These are phyloP conservation scores for Ascochyta pisi DNA, from an alignment of 2,329 filamentous ascomycete genomes.

Conservation along the genomic window DNA sequence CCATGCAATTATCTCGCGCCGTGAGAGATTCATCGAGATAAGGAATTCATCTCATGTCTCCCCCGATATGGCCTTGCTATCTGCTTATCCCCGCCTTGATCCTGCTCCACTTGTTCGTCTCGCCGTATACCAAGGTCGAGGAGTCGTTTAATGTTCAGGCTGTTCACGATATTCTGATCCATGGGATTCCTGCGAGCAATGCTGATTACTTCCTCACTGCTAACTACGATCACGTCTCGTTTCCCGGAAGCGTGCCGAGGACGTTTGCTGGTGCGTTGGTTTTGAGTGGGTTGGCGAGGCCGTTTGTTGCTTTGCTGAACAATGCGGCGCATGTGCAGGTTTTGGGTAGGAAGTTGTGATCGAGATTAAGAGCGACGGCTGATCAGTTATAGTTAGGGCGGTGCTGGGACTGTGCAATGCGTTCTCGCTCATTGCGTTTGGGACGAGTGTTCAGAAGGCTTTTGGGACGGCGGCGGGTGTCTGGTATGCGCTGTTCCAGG, in stretches of 20 bases:
- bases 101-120: constrained; percentile 71
- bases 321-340: constrained; percentile 64
- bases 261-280: constrained; percentile 85
- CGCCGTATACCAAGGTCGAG: constrained; percentile 96
- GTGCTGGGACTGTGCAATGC: constrained; percentile 81
- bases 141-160: constrained; percentile 99
- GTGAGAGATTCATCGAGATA: too few species aligned
- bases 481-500: constrained; percentile 82
- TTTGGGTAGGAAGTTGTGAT: constrained; percentile 54
- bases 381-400: constrained; percentile 65
- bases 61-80: constrained; percentile 35
- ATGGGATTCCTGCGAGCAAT: constrained; percentile 73
- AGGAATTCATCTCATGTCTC: constrained; percentile 26
- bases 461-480: constrained; percentile 73
- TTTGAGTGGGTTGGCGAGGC: constrained; percentile 75
- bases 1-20: background rate
- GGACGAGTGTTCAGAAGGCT: constrained; percentile 65
- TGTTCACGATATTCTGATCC: constrained; percentile 83
- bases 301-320: constrained; percentile 65
- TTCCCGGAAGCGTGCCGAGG: constrained; percentile 88
- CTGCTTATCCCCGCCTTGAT: constrained; percentile 41
- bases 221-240: constrained; percentile 87
- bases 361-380: background rate
- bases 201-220: constrained; percentile 61
- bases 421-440: constrained; percentile 70